Percentiles rank a stretch among this genome's conserved stretches.
phyloP scores from a whole-genome alignment of 1,284 basidiomycete genomes.

The Austroboletus rostrupii region DNA sequence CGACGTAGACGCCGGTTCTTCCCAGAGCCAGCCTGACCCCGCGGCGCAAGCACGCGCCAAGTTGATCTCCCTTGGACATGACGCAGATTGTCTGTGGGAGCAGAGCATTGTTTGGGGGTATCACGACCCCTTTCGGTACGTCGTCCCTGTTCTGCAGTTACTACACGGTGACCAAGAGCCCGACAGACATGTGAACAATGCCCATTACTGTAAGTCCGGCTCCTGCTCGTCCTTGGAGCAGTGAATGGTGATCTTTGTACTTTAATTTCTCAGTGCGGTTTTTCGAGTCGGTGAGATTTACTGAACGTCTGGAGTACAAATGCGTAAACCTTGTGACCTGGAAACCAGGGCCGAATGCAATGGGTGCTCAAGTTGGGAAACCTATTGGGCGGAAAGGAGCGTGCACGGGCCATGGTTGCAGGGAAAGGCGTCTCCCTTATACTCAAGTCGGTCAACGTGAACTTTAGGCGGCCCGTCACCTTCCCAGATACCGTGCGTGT shows the following conservation, averaged over 20 bases:
- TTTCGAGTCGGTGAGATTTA: conserved; percentile 55
- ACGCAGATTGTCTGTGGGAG: conserved; percentile 64
- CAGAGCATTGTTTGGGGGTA: conserved; percentile 73
- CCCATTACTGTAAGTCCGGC: conserved; percentile 52
- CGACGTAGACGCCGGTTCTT: too few species aligned
- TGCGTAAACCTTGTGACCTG: not conserved
- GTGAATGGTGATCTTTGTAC: not conserved
- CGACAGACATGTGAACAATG: conserved; percentile 72
- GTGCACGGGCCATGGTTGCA: conserved; percentile 51
- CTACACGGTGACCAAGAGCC: not conserved
- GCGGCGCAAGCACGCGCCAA: conserved; percentile 40
- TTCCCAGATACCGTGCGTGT: conserved; percentile 64
- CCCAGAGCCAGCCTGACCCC: conserved; percentile 5
- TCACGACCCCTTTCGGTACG: conserved; percentile 70
- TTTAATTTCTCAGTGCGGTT: conserved; percentile 44
- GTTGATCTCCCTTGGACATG: conserved; percentile 50
- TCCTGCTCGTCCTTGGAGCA: not conserved
- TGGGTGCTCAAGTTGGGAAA: conserved; percentile 58
- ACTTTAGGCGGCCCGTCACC: conserved; percentile 63
- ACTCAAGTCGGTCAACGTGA: conserved; percentile 63
- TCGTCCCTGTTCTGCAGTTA: not conserved
- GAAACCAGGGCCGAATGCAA: conserved; percentile 53
- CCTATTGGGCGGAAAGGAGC: conserved; percentile 54
- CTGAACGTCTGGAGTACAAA: not conserved
- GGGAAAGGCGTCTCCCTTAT: conserved; percentile 66